Conservation (phyloP, 2,329 filamentous ascomycete species). For the Cryphonectria naterciae region DNA sequence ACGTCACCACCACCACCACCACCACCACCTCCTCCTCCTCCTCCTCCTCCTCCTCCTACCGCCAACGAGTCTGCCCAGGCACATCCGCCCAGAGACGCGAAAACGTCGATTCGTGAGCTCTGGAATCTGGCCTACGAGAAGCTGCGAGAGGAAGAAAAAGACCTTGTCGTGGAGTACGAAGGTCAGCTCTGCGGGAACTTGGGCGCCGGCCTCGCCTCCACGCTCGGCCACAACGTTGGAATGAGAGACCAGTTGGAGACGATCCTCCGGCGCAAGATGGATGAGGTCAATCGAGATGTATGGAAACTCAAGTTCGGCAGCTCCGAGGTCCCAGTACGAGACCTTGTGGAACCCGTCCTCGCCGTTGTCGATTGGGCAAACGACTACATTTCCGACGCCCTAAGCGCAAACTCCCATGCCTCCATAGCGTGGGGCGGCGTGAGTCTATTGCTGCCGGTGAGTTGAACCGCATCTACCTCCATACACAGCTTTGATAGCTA, state of each 20-base stretch:
- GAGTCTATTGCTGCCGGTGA: conserved; percentile 2
- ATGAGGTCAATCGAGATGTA: conserved; percentile 7
- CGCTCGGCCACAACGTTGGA: not conserved
- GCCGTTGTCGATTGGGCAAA: conserved; percentile 28
- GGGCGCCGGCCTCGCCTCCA: not conserved
- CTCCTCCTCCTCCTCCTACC: too few relatives aligned
- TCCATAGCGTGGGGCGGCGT: not conserved
- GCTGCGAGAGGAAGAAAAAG: not conserved
- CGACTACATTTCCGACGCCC: conserved; percentile 22
- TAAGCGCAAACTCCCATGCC: not conserved
- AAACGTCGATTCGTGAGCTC: not conserved
- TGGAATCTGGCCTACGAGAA: not conserved
- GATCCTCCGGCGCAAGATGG: not conserved
- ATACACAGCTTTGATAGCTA: not conserved
- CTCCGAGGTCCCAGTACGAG: conserved; percentile 25
- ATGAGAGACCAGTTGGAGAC: not conserved
- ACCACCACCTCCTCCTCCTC: too few relatives aligned
- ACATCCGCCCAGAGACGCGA: not conserved
- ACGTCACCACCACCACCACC: too few relatives aligned
- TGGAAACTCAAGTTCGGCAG: conserved; percentile 28
- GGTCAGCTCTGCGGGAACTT: not conserved
- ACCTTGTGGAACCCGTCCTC: conserved; percentile 29
- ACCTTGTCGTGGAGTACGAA: not conserved
- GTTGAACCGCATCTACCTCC: not conserved
- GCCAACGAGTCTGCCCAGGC: too few relatives aligned